Evolutionary conservation across 805 yeast species (phyloP).

Genomic region (Wickerhamomyces bovis): DNA sequence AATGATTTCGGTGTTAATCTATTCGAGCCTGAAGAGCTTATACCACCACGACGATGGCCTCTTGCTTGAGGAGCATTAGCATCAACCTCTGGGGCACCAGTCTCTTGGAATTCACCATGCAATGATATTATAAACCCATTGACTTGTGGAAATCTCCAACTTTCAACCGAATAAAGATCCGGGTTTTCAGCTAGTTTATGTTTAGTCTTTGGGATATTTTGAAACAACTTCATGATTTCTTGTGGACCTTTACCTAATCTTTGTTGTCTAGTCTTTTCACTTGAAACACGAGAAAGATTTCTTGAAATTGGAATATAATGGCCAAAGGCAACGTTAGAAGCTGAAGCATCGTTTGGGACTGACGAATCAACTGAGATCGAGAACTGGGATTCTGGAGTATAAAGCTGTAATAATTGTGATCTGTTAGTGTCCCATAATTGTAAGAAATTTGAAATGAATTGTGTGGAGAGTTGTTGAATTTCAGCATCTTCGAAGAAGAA

Average conservation of each 20-base stretch:
- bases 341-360: slow-evolving; percentile 45
- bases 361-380: slow-evolving; percentile 72
- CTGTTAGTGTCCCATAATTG: slow-evolving; percentile 81
- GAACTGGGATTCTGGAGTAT: slow-evolving; percentile 80
- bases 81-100: slow-evolving; percentile 44
- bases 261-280: slow-evolving; percentile 46
- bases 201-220: slow-evolving; percentile 67
- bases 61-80: slow-evolving; percentile 17
- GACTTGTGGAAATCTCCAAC: slow-evolving; percentile 63
- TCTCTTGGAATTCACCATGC: slow-evolving; percentile 83
- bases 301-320: slow-evolving; percentile 70
- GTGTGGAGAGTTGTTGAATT: slow-evolving; percentile 65
- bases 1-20: slow-evolving; percentile 60
- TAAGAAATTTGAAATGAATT: slow-evolving; percentile 68
- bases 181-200: slow-evolving; percentile 67
- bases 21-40: slow-evolving; percentile 23
- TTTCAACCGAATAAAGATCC: slow-evolving; percentile 66
- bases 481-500: slow-evolving; percentile 79
- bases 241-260: slow-evolving; percentile 67
- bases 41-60: slow-evolving; percentile 24
- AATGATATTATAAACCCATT: slow-evolving; percentile 71
- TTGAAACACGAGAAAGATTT: slow-evolving; percentile 59
- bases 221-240: slow-evolving; percentile 54
- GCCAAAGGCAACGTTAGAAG: slow-evolving; percentile 44
- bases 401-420: slow-evolving; percentile 59